Conservation (phyloP, 2,329 filamentous ascomycete genomes). For the Exophiala spinifera region DNA sequence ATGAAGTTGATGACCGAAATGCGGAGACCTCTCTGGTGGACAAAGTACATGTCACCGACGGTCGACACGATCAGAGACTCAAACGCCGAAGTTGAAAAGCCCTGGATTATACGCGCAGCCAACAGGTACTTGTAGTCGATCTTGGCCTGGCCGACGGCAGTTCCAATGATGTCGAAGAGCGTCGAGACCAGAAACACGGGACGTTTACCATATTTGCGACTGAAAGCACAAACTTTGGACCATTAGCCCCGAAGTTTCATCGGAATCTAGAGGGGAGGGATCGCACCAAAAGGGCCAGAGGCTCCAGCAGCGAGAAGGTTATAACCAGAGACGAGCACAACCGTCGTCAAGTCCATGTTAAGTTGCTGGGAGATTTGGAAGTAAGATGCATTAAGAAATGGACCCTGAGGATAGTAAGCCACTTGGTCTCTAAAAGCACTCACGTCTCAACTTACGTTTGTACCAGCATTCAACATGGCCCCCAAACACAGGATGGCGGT, state of each 20-base stretch:
- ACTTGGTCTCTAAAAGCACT: neutral
- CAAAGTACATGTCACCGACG: slow-evolving; percentile 43
- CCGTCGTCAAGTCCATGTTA: slow-evolving; percentile 19
- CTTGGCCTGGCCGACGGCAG: slow-evolving; percentile 24
- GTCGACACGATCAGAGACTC: slow-evolving; percentile 50
- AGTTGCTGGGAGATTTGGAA: slow-evolving; percentile 19
- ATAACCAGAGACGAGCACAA: slow-evolving; percentile 26
- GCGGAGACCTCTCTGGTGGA: slow-evolving; percentile 26
- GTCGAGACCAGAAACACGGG: slow-evolving; percentile 29
- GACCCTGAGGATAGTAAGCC: slow-evolving; percentile 13
- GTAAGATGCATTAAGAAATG: slow-evolving; percentile 27
- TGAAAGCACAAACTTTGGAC: slow-evolving; percentile 36
- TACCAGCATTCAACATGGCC: slow-evolving; percentile 30
- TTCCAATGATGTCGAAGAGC: slow-evolving; percentile 26
- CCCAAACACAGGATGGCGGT: slow-evolving; percentile 32
- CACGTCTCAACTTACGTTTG: slow-evolving; percentile 18
- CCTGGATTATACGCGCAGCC: slow-evolving; percentile 26
- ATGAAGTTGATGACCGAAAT: slow-evolving; percentile 27
- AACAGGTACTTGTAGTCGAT: slow-evolving; percentile 26
- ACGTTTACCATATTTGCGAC: slow-evolving; percentile 43
- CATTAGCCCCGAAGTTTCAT: neutral
- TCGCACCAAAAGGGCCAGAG: slow-evolving; percentile 22
- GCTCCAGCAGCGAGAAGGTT: slow-evolving; percentile 28
- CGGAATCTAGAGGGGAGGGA: neutral
- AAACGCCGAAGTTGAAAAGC: slow-evolving; percentile 46